Evolutionary conservation across 495 filamentous ascomycete species (phyloP).

Genomic region (Xylaria castorea): DNA sequence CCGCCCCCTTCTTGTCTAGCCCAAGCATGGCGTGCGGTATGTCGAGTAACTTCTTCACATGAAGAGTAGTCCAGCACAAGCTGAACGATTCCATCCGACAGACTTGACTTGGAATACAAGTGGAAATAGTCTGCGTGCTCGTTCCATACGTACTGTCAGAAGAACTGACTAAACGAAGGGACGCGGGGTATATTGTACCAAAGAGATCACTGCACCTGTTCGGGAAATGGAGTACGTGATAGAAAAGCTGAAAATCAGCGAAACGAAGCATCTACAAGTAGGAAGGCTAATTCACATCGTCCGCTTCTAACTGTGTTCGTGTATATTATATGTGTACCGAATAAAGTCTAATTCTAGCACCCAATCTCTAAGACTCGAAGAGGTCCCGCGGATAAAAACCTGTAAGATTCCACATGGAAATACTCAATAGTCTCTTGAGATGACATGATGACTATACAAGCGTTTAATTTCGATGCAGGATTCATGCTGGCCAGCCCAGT

Average conservation of each 20-base stretch:
- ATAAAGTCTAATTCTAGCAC: constrained; percentile 4
- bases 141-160: no score
- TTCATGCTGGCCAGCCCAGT: not conserved
- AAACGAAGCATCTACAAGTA: not conserved
- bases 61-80: not conserved
- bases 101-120: not conserved
- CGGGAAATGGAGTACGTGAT: not conserved
- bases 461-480: not conserved
- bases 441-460: not conserved
- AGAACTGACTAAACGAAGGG: not conserved
- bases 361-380: not conserved
- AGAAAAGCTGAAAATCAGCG: not conserved
- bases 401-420: not conserved
- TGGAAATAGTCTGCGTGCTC: not conserved
- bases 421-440: not conserved
- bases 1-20: not conserved
- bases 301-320: not conserved
- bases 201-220: not conserved
- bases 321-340: not conserved
- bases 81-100: not conserved
- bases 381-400: not conserved
- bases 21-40: not conserved
- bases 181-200: not conserved
- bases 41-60: not conserved
- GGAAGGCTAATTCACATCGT: not conserved